Percentiles rank a stretch among this genome's conserved stretches.
Evolutionary conservation across 352 stramenopile genomes (phyloP).

Genomic region (Phytophthora citricola): DNA sequence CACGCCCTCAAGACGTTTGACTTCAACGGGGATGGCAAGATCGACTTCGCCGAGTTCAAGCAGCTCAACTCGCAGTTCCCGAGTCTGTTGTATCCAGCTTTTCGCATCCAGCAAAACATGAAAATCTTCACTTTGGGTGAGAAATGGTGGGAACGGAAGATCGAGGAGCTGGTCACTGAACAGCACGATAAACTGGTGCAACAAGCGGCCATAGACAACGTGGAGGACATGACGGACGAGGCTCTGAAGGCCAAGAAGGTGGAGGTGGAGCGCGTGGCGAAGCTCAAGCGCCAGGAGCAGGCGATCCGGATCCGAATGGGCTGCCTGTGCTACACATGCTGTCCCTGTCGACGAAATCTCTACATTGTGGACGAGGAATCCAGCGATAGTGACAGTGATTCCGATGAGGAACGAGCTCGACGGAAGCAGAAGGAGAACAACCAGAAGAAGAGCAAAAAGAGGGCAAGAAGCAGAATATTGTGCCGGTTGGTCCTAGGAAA

Average conservation of each 20-base stretch:
- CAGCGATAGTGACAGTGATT: conserved; percentile 46
- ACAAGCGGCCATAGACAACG: conserved; percentile 35
- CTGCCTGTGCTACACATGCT: conserved; percentile 70
- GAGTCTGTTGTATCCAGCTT: conserved; percentile 70
- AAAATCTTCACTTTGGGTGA: conserved; percentile 69
- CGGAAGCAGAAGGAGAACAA: conserved; percentile 17
- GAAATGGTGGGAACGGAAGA: conserved; percentile 68
- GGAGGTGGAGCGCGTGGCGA: conserved; percentile 33
- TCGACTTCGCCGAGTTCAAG: conserved; percentile 78
- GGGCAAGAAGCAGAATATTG: conserved; percentile 58
- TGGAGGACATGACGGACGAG: conserved; percentile 43
- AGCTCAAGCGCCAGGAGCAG: conserved; percentile 64
- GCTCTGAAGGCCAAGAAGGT: conserved; percentile 36
- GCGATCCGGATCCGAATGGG: conserved; percentile 72
- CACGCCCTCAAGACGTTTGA: conserved; percentile 66
- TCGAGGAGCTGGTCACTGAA: conserved; percentile 55
- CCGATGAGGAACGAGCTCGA: conserved; percentile 37
- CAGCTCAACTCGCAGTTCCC: conserved; percentile 70
- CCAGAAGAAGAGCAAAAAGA: conserved; percentile 22
- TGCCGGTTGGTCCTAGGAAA: conserved; percentile 61
- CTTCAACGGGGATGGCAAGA: conserved; percentile 75
- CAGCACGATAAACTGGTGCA: conserved; percentile 51
- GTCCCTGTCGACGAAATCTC: conserved; percentile 59
- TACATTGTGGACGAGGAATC: conserved; percentile 61
- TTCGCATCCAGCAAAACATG: conserved; percentile 82